Conservation (phyloP, 192 early-diverging fungal species). For the Coemansia sp. region DNA sequence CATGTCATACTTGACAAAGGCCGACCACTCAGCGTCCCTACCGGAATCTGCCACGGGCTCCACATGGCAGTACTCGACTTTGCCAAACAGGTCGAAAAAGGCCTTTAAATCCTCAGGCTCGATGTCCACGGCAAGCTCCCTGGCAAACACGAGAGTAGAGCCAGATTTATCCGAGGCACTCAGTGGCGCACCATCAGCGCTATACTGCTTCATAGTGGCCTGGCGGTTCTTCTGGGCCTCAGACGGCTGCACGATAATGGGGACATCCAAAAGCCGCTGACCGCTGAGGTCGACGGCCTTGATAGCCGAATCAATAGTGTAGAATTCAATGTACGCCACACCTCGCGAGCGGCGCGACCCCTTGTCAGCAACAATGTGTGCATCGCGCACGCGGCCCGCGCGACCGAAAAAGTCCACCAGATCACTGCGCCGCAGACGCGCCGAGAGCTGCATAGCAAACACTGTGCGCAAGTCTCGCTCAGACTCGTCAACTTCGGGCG, state of each 20-base stretch:
- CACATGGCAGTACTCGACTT: constrained; percentile 80
- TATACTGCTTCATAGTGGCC: constrained; percentile 53
- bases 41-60: constrained; percentile 74
- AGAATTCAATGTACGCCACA: constrained; percentile 97
- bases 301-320: constrained; percentile 78
- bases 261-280: constrained; percentile 86
- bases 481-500: constrained; percentile 68
- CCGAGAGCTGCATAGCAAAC: constrained; percentile 92
- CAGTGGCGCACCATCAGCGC: constrained; percentile 26
- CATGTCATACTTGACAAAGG: constrained; percentile 61
- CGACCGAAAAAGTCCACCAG: constrained; percentile 83
- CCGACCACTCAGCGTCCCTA: constrained; percentile 74
- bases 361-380: constrained; percentile 82
- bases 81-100: constrained; percentile 84
- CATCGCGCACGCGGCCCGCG: constrained; percentile 86
- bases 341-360: constrained; percentile 85
- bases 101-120: constrained; percentile 73
- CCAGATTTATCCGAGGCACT: not conserved
- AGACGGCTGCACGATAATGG: constrained; percentile 88
- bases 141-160: constrained; percentile 60
- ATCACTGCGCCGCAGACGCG: constrained; percentile 73
- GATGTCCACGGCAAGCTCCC: constrained; percentile 65
- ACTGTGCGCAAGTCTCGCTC: constrained; percentile 92
- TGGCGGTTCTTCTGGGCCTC: constrained; percentile 93
- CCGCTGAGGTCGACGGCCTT: constrained; percentile 85